Percentiles rank a stretch among this genome's conserved stretches.
phyloP scores from a whole-genome alignment of 768 basidiomycete genomes.

The Xerocomellus amylosporus region DNA sequence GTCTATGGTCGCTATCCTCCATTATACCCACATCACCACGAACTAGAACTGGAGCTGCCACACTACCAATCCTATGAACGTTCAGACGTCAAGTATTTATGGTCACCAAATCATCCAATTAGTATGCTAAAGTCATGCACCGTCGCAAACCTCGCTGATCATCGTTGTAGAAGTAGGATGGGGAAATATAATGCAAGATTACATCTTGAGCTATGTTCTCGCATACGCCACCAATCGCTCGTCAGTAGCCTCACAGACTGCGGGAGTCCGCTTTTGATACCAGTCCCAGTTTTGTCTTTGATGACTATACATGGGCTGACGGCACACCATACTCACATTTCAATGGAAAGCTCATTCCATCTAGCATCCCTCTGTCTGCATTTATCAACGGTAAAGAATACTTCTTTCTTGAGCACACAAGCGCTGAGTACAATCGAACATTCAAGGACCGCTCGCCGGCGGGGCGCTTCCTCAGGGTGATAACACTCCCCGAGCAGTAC shows the following conservation, averaged over 20 bases:
- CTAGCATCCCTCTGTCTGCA: constrained; percentile 38
- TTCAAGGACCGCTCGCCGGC: constrained; percentile 39
- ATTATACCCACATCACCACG: constrained; percentile 37
- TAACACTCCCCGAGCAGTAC: constrained; percentile 32
- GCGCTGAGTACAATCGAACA: not conserved
- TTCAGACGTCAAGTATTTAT: constrained; percentile 39
- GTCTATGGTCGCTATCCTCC: constrained; percentile 35
- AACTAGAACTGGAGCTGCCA: constrained; percentile 38
- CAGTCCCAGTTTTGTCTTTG: constrained; percentile 36
- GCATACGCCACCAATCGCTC: constrained; percentile 34
- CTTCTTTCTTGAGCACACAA: not conserved
- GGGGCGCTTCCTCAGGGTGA: constrained; percentile 32
- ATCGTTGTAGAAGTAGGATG: constrained; percentile 31
- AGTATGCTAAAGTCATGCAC: not conserved
- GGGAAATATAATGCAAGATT: constrained; percentile 41
- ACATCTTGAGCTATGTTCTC: constrained; percentile 34
- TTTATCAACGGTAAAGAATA: constrained; percentile 31
- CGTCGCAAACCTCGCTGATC: not conserved
- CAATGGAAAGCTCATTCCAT: constrained; percentile 35
- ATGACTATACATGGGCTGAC: constrained; percentile 42
- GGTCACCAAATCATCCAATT: constrained; percentile 43
- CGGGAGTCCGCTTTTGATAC: not conserved
- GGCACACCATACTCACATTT: constrained; percentile 34
- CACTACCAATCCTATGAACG: constrained; percentile 39
- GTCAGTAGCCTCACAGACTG: constrained; percentile 20